These are phyloP conservation scores for Spathaspora girioi DNA, from an alignment of 805 yeast species.

Conservation along the genomic window DNA sequence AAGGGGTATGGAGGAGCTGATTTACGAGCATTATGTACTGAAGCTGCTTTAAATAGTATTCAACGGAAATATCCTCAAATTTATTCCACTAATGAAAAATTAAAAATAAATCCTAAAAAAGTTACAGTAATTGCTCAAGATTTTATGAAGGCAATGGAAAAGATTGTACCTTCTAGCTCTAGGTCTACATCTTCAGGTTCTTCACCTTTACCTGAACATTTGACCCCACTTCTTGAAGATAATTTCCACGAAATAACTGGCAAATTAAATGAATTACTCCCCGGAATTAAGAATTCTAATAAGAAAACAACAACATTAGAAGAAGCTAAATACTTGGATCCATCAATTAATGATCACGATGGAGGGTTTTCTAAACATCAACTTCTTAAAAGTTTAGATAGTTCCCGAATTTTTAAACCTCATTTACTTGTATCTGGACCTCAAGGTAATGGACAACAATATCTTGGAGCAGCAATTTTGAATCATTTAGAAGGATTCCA, in stretches of 20 bases:
- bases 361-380: conserved; percentile 72
- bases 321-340: conserved; percentile 63
- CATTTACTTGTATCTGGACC: conserved; percentile 70
- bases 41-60: conserved; percentile 88
- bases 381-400: conserved; percentile 44
- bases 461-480: conserved; percentile 76
- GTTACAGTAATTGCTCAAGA: conserved; percentile 78
- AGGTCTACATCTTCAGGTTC: conserved; percentile 73
- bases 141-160: conserved; percentile 79
- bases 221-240: conserved; percentile 59
- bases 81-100: conserved; percentile 69
- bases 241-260: conserved; percentile 45
- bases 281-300: conserved; percentile 30
- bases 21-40: conserved; percentile 88
- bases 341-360: conserved; percentile 52
- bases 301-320: conserved; percentile 58
- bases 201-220: conserved; percentile 72
- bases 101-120: conserved; percentile 64
- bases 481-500: conserved; percentile 86
- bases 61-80: conserved; percentile 94
- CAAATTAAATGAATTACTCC: conserved; percentile 57
- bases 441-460: conserved; percentile 82
- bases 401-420: conserved; percentile 76
- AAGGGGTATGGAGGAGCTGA: conserved; percentile 99
- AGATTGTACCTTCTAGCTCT: conserved; percentile 89